Percentiles rank a stretch among this genome's conserved stretches.
These are phyloP conservation scores for Arthrobotrys entomopaga DNA, from an alignment of 2,329 filamentous ascomycete genomes.

Conservation along the genomic window DNA sequence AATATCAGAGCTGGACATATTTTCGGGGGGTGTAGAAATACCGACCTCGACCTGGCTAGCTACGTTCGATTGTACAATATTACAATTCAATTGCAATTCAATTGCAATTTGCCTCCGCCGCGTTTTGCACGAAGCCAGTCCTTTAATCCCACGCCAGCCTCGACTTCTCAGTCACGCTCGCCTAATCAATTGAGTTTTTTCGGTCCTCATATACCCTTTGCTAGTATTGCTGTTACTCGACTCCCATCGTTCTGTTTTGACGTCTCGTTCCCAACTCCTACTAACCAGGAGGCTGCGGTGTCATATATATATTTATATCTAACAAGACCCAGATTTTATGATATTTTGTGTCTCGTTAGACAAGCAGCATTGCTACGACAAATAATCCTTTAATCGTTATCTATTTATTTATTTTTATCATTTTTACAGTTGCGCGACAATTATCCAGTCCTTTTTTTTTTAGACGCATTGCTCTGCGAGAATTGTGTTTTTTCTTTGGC, in stretches of 20 bases:
- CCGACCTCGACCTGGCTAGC: conserved; percentile 29
- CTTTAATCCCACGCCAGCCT: conserved; percentile 34
- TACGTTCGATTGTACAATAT: conserved; percentile 8
- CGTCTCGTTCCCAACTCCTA: not conserved
- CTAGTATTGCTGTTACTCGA: not conserved
- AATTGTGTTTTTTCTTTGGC: not conserved
- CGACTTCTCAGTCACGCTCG: conserved; percentile 21
- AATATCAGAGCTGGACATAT: conserved; percentile 31
- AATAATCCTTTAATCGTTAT: conserved; percentile 49
- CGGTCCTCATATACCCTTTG: conserved; percentile 11
- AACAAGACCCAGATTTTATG: conserved; percentile 21
- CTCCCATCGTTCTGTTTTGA: not conserved
- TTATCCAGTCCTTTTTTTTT: not conserved
- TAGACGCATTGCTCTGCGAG: not conserved
- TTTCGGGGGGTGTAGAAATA: conserved; percentile 16
- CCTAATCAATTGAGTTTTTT: conserved; percentile 23
- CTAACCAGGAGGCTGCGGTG: not conserved
- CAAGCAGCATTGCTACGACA: conserved; percentile 32
- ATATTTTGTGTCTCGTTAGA: not conserved
- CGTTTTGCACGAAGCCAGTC: conserved; percentile 29
- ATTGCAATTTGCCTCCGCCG: conserved; percentile 48
- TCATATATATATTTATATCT: conserved; percentile 9
- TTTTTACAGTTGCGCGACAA: conserved; percentile 1
- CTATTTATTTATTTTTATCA: conserved; percentile 32
- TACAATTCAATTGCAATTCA: conserved; percentile 45